Base-by-base conservation (phyloP, 2,329 filamentous ascomycete genomes). In the Clonostachys byssicola region DNA sequence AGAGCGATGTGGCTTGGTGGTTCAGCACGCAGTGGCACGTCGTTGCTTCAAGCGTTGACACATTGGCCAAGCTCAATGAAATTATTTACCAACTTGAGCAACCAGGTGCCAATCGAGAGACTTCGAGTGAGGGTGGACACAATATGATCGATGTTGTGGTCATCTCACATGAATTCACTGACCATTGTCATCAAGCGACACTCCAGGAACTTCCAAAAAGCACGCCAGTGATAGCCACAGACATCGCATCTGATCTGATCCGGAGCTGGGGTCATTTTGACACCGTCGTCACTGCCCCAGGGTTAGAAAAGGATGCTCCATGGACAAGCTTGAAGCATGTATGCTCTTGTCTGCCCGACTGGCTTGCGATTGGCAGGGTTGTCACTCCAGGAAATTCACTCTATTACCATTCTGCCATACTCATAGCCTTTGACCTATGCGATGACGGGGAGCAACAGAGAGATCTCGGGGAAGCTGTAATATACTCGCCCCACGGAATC, bases 401-500 rank as follows among this genome's bases (percentile, higher is more conserved):
- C 1, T 79, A 80, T 60, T 83, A 81, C 56, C 83, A 85, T 61
- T 77, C 77, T 0, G 83, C 82, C 2, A 60, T 87, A 18, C 64
- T 86, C 53, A 66, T 87, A 44, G 70, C 72, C 2, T 85, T 85
- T 52, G 49, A 64, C 51, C 42, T 62, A 41, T 49, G 53, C 53
- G 12, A 33, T 34, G n/a, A 30, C 13, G 6, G 39, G 9, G 20
- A 42, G 20, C 16, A 20, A 14, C n/a, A 5, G 14, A 12, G 5
- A 4, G 17, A 3, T 10, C 23, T 8, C 6, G 72, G 71, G 1
- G 79, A 85, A 60, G 78, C 76, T 12, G 59, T 86, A 33, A 65
- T 87, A 35, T 86, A 86, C 63, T 81, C 81, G 1, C 83, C 83
- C 0, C 83, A 86, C 56, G 81, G 82, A 34, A 78, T 86, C 44